A percentile compares a stretch with the other conserved stretches of the same genome.
Conservation (phyloP, 2,329 filamentous ascomycete species). For the Amauroascus niger region DNA sequence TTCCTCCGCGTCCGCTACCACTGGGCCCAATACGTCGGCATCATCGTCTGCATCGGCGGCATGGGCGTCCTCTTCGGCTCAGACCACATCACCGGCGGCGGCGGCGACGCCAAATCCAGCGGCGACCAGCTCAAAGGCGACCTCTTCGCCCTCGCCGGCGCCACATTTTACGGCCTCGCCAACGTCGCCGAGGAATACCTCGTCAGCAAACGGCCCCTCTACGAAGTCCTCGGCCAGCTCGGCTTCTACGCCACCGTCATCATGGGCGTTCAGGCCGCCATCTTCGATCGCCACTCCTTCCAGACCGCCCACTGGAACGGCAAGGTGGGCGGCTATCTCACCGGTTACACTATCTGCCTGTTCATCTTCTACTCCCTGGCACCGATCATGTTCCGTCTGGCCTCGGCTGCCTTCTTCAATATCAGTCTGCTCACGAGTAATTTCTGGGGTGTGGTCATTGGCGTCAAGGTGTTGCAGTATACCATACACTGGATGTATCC, state of each 20-base stretch:
- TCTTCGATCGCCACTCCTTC: constrained; percentile 78
- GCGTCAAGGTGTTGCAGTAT: constrained; percentile 73
- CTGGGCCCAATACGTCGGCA: constrained; percentile 71
- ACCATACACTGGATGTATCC: constrained; percentile 84
- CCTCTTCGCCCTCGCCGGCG: constrained; percentile 78
- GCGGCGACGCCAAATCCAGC: constrained; percentile 34
- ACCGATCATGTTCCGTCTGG: constrained; percentile 80
- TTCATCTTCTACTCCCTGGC: constrained; percentile 78
- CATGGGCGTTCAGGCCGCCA: constrained; percentile 81
- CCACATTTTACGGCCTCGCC: constrained; percentile 79
- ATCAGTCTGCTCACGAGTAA: constrained; percentile 88
- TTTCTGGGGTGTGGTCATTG: constrained; percentile 95
- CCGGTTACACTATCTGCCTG: constrained; percentile 81
- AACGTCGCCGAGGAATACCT: constrained; percentile 95
- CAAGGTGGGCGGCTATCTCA: constrained; percentile 66
- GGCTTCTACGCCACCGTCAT: constrained; percentile 81
- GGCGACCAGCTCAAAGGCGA: constrained; percentile 79
- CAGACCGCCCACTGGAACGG: constrained; percentile 53
- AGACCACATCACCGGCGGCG: constrained; percentile 67
- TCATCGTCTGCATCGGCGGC: constrained; percentile 81
- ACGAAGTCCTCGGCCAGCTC: constrained; percentile 87
- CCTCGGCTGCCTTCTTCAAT: constrained; percentile 89
- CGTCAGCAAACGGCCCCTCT: constrained; percentile 73
- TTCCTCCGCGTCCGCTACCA: constrained; percentile 85
- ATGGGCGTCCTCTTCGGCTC: constrained; percentile 78